These are phyloP conservation scores for Pythium aquatile DNA, from an alignment of 352 stramenopile genomes.

Conservation along the genomic window DNA sequence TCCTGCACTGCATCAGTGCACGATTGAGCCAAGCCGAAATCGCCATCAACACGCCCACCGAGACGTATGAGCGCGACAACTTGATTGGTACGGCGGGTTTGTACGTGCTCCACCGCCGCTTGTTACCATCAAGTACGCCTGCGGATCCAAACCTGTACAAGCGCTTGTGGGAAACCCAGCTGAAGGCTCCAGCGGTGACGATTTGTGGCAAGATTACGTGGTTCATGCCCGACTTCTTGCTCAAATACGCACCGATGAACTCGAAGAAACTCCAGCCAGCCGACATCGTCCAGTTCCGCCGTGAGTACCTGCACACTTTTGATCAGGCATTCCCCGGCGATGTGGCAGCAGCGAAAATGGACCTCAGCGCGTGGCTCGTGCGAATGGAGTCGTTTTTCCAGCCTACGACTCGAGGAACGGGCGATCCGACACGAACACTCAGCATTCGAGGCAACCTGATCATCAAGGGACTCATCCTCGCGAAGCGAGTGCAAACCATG, in stretches of 20 bases:
- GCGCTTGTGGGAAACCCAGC: constrained; percentile 86
- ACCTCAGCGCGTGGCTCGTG: constrained; percentile 83
- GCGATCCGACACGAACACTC: constrained; percentile 67
- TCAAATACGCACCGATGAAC: constrained; percentile 79
- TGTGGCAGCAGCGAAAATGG: constrained; percentile 76
- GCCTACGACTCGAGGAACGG: constrained; percentile 70
- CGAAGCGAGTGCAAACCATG: constrained; percentile 87
- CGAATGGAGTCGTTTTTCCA: constrained; percentile 89
- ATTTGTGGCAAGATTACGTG: constrained; percentile 85
- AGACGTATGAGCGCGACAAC: constrained; percentile 88
- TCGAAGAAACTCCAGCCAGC: constrained; percentile 81
- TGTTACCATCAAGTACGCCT: constrained; percentile 81
- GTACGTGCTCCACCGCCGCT: constrained; percentile 85
- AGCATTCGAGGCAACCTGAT: constrained; percentile 88
- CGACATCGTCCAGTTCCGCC: constrained; percentile 76
- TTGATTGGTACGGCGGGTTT: constrained; percentile 87
- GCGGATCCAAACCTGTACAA: constrained; percentile 90
- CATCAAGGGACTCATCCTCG: constrained; percentile 89
- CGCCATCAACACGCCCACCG: constrained; percentile 77
- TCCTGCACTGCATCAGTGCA: constrained; percentile 80
- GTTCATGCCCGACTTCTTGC: constrained; percentile 86
- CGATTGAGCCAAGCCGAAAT: constrained; percentile 59
- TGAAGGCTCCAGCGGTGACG: constrained; percentile 80
- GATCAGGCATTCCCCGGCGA: constrained; percentile 78
- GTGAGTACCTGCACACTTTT: constrained; percentile 74